Evolutionary conservation across 352 stramenopile species (phyloP).

Genomic region (Globisporangium ultimum): DNA sequence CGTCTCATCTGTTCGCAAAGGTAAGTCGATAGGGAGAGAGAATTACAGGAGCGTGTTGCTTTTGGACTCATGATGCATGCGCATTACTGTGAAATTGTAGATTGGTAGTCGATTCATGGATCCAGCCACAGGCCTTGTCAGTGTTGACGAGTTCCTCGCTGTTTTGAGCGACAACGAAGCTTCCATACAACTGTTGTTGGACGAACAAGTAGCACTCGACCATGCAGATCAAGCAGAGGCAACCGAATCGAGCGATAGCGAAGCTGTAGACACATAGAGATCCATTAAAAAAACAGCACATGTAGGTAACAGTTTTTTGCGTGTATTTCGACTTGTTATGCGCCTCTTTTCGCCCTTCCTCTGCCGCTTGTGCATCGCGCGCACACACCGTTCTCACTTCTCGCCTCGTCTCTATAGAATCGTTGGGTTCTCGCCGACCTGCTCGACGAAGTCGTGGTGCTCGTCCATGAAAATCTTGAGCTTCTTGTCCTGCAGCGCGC

Average conservation of each 20-base stretch:
- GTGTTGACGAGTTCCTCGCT: slow-evolving; percentile 32
- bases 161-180: slow-evolving; percentile 24
- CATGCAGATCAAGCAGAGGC: background rate
- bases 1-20: slow-evolving; percentile 41
- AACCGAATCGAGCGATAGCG: background rate
- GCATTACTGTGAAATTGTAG: slow-evolving; percentile 12
- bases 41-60: no score
- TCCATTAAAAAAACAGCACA: no score
- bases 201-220: background rate
- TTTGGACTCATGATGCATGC: background rate
- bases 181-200: slow-evolving; percentile 11
- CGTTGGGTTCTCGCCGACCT: slow-evolving; percentile 86
- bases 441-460: slow-evolving; percentile 88
- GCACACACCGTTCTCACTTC: background rate
- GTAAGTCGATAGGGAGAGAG: slow-evolving; percentile 15
- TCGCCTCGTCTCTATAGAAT: slow-evolving; percentile 49
- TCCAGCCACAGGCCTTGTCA: slow-evolving; percentile 24
- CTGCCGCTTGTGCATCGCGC: background rate
- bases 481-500: slow-evolving; percentile 93
- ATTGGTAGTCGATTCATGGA: slow-evolving; percentile 31
- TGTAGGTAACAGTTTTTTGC: no score
- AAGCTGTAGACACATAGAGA: no score
- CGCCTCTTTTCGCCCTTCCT: background rate
- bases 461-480: slow-evolving; percentile 96
- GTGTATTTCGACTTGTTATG: background rate